Evolutionary conservation across 345 rosid genomes (phyloP).

Genomic region (Zanthoxylum bungeanum): DNA sequence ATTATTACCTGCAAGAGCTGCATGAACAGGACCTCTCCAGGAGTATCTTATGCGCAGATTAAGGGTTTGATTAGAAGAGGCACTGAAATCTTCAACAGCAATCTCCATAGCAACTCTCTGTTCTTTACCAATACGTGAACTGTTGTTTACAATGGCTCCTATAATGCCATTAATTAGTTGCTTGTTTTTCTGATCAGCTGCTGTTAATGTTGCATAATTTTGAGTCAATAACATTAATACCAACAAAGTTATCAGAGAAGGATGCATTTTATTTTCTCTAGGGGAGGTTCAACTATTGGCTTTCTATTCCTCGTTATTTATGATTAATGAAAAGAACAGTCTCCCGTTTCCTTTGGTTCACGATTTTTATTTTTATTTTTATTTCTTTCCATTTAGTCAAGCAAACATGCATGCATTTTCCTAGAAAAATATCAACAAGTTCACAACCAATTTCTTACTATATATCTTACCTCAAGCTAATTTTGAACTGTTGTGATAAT

Average conservation of each 20-base stretch:
- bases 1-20: conserved; percentile 9
- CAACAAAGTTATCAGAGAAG: not conserved
- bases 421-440: not conserved
- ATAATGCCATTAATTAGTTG: not conserved
- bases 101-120: conserved; percentile 7
- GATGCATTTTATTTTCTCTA: not conserved
- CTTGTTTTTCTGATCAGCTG: not conserved
- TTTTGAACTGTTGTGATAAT: no score
- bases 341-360: not conserved
- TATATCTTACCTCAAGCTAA: no score
- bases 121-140: conserved; percentile 11
- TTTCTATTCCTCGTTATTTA: not conserved
- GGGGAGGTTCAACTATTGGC: not conserved
- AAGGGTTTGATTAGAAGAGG: not conserved
- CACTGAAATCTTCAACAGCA: not conserved
- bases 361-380: not conserved
- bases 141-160: not conserved
- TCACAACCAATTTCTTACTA: no score
- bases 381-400: not conserved
- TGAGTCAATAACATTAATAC: not conserved
- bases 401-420: not conserved
- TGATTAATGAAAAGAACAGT: no score
- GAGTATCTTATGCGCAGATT: not conserved
- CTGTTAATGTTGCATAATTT: not conserved
- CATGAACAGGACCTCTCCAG: not conserved